Percentiles rank a stretch among this genome's conserved stretches.
Conservation (phyloP, 2,329 filamentous ascomycete genomes). For the Colletotrichum cuscutae region DNA sequence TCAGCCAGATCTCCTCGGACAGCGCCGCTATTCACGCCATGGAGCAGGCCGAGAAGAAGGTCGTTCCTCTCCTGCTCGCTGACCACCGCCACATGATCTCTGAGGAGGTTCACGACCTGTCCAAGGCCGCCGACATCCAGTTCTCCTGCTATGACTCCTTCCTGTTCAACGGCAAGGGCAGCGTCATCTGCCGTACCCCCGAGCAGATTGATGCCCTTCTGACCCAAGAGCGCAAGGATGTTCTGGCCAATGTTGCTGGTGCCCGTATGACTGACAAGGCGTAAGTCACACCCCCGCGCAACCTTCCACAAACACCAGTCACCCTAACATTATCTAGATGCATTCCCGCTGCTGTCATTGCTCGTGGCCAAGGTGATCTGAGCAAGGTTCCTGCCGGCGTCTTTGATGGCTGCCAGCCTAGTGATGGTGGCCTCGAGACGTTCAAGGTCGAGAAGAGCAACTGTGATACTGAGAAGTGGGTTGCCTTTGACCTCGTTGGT, state of each 20-base stretch:
- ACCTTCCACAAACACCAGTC: not conserved
- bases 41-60: slow-evolving; percentile 56
- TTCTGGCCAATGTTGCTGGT: slow-evolving; percentile 42
- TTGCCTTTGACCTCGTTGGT: slow-evolving; percentile 67
- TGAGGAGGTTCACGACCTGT: slow-evolving; percentile 55
- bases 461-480: slow-evolving; percentile 55
- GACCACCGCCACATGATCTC: slow-evolving; percentile 68
- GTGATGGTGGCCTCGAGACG: slow-evolving; percentile 54
- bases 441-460: slow-evolving; percentile 45
- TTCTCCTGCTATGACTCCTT: slow-evolving; percentile 69
- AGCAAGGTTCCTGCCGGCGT: slow-evolving; percentile 52
- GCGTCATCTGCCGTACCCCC: slow-evolving; percentile 60
- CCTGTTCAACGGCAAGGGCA: slow-evolving; percentile 70
- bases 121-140: slow-evolving; percentile 56
- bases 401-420: slow-evolving; percentile 59
- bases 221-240: slow-evolving; percentile 43
- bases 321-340: slow-evolving; percentile 40
- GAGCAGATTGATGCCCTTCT: slow-evolving; percentile 54
- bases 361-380: slow-evolving; percentile 43
- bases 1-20: slow-evolving; percentile 57
- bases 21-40: slow-evolving; percentile 49
- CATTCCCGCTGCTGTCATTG: slow-evolving; percentile 53
- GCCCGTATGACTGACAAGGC: slow-evolving; percentile 52
- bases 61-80: slow-evolving; percentile 60
- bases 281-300: slow-evolving; percentile 38